Base-by-base conservation (phyloP, 768 basidiomycete species). In the Lepiota venenata region DNA sequence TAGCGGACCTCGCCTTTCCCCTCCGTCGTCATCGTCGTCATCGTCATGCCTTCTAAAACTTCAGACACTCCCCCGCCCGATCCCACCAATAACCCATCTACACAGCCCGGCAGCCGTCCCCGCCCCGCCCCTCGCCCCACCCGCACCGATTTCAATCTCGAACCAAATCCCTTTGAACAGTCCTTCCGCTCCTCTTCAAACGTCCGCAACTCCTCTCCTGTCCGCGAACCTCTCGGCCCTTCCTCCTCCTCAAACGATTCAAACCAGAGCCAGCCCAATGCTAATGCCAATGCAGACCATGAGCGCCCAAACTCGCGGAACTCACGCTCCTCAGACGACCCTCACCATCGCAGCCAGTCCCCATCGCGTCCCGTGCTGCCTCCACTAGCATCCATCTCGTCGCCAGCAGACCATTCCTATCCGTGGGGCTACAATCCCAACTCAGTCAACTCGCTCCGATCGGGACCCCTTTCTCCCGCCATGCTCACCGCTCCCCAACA, bases 111-210 rank as follows among this genome's bases (percentile, higher is more conserved):
- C 37, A 44, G 47, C 3, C 53, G 39, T 42, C 42, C 43, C 47
- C 49, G 57, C 61, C 64, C 58, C 59, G 63, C 44, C 36, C 64
- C n/a, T 58, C 66, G 21, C 72, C 76, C 35, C 78, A 82, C 75
- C 21, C 78, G 83, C 64, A 80, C 79, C 14, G 86, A 87, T 64
- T 85, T 89, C 67, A 74, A 78, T 67, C 79, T 89, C 35, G 93
- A 96, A 64, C 89, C 88, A 0, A 96, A 96, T 66, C 93, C 94
- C 0, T 97, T 97, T 65, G 96, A 99, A 66, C 91, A 93, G 71
- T 94, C 91, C 50, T 98, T 98, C 68, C 22, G 66, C 74, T 64
- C 77, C 27, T 77, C 79, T 25, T 78, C 80, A 18, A 82, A 83
- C 56, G 72, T 82, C 56, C 74, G 78, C 61, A 74, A 74, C 47